A percentile compares a stretch with the other conserved stretches of the same genome.
These are phyloP conservation scores for Byssochlamys sp. DNA, from an alignment of 2,329 filamentous ascomycete genomes.

Conservation along the genomic window DNA sequence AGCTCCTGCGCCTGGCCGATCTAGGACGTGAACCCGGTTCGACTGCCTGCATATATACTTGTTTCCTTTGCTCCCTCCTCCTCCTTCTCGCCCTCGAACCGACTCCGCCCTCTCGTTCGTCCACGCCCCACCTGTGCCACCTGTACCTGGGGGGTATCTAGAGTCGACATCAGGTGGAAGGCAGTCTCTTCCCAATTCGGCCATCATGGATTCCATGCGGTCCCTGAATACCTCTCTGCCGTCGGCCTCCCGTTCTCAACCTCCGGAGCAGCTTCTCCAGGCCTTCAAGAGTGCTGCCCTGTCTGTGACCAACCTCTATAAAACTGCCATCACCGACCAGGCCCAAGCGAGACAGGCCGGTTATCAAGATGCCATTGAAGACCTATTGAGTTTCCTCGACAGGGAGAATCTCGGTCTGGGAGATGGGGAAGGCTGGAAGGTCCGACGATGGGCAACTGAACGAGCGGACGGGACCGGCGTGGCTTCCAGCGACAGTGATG, in stretches of 20 bases:
- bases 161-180: neutral
- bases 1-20: too few relatives aligned
- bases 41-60: neutral
- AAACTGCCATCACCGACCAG: constrained; percentile 72
- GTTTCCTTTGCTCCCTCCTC: constrained; percentile 5
- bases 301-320: constrained; percentile 93
- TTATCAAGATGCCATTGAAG: constrained; percentile 88
- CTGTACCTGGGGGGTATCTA: neutral
- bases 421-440: constrained; percentile 65
- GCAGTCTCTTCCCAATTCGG: neutral
- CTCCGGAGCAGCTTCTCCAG: constrained; percentile 57
- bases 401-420: constrained; percentile 66
- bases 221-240: constrained; percentile 54
- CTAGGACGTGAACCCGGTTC: too few relatives aligned
- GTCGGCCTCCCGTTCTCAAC: constrained; percentile 39
- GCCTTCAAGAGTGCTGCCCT: constrained; percentile 87
- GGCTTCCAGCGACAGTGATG: constrained; percentile 34
- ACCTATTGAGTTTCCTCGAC: constrained; percentile 76
- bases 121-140: constrained; percentile 3
- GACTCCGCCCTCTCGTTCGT: constrained; percentile 4
- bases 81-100: constrained; percentile 4
- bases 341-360: constrained; percentile 67
- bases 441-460: constrained; percentile 52
- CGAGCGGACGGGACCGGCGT: constrained; percentile 35
- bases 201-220: constrained; percentile 54